phyloP scores from a whole-genome alignment of 2,329 filamentous ascomycete genomes.

The Dactylellina cionopaga region DNA sequence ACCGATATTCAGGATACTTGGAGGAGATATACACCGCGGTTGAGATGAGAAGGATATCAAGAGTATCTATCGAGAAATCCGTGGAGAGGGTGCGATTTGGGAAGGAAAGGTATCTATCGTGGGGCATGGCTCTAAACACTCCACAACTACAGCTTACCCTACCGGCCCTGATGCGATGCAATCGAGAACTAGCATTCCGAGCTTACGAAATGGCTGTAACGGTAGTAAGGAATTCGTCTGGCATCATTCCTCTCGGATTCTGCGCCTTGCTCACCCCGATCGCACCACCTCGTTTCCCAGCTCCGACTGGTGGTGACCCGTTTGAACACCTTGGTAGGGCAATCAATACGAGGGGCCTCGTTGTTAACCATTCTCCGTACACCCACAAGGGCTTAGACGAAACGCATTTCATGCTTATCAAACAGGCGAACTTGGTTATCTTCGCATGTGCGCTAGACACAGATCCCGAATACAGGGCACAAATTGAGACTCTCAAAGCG shows the following conservation, averaged over 20 bases:
- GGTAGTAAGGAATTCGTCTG: slow-evolving; percentile 87
- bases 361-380: slow-evolving; percentile 77
- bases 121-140: slow-evolving; percentile 90
- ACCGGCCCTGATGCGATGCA: slow-evolving; percentile 81
- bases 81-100: slow-evolving; percentile 79
- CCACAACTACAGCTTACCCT: slow-evolving; percentile 73
- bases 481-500: slow-evolving; percentile 58
- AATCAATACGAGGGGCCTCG: slow-evolving; percentile 69
- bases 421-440: slow-evolving; percentile 69
- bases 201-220: slow-evolving; percentile 95
- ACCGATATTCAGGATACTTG: slow-evolving; percentile 45
- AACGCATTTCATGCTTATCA: slow-evolving; percentile 72
- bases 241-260: slow-evolving; percentile 74
- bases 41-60: slow-evolving; percentile 88
- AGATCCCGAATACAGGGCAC: slow-evolving; percentile 57
- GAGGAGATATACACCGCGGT: slow-evolving; percentile 90
- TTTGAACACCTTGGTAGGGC: slow-evolving; percentile 77
- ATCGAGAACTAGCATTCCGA: slow-evolving; percentile 80
- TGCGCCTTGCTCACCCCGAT: slow-evolving; percentile 68
- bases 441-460: slow-evolving; percentile 69
- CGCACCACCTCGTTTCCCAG: slow-evolving; percentile 63
- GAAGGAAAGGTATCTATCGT: slow-evolving; percentile 88
- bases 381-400: slow-evolving; percentile 73
- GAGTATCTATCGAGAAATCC: slow-evolving; percentile 81
- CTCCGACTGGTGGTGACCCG: slow-evolving; percentile 68